Percentiles rank a stretch among this genome's conserved stretches.
phyloP scores from a whole-genome alignment of 257 asterid genomes.

The Euphrasia confusa region DNA sequence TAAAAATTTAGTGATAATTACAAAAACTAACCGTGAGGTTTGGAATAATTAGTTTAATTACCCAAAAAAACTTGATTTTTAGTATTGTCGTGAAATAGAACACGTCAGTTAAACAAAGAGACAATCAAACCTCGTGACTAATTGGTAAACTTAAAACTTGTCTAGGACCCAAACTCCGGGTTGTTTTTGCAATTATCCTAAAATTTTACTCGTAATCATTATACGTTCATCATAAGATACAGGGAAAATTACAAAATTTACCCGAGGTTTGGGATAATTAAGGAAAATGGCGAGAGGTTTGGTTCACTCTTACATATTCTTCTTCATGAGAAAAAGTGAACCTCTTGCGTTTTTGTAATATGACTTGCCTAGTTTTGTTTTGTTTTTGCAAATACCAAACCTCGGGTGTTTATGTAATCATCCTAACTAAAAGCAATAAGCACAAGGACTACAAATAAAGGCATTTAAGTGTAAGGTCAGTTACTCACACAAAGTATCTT shows the following conservation, averaged over 20 bases:
- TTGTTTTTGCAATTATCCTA: too few species aligned
- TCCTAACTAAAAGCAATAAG: background rate
- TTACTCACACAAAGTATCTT: conserved; percentile 75
- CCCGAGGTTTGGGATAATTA: background rate
- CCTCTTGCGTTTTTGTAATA: background rate
- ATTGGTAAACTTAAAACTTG: too few species aligned
- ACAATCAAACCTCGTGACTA: too few species aligned
- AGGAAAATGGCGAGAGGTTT: background rate
- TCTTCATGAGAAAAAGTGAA: background rate
- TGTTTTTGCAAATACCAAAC: background rate
- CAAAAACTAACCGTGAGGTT: background rate
- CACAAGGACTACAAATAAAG: background rate
- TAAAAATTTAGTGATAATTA: background rate
- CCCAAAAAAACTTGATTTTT: too few species aligned
- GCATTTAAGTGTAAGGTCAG: conserved; percentile 12
- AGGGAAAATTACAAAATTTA: background rate
- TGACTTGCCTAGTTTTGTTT: background rate
- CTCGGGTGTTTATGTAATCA: background rate
- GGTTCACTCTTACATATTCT: background rate
- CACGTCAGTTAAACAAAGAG: too few species aligned
- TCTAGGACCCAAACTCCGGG: too few species aligned
- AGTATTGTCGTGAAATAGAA: too few species aligned
- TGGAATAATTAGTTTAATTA: background rate
- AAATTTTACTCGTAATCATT: too few species aligned
- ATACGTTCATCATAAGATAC: too few species aligned